Base-by-base conservation (phyloP, 352 stramenopile genomes). In the Phytophthora cactorum region DNA sequence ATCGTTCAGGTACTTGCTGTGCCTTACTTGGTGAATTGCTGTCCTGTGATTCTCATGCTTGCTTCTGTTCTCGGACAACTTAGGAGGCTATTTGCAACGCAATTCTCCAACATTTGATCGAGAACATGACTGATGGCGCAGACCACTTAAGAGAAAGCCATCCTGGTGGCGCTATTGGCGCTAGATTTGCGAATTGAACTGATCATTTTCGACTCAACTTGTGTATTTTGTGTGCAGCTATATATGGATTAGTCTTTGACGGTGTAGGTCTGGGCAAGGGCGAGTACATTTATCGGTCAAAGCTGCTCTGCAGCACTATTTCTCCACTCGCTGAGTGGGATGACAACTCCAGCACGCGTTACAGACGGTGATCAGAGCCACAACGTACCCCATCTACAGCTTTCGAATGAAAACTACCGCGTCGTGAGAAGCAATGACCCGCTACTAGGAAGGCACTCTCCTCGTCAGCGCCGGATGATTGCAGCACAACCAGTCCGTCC, bases 41-140 rank as follows among this genome's bases (percentile, higher is more conserved):
- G 46, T 32, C 8, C 25, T 22, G 5, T 52, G n/a, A 36, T 34
- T 53, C 2, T 12, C 5, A 39, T 39, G 36, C 12, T 43, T 43
- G 10, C 11, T 43, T 43, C 12, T 43, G 36, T 43, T 54, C 49
- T 29, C 14, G 12, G 11, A 38, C 36, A 11, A 41, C 15, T 31
- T 45, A 56, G 82, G 88, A 95, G 53, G 78, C 84, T 5, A 71
- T 92, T 5, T 88, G 75, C 65, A 95, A 95, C 47, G 85, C 82
- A 6, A 76, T 95, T 36, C 68, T 91, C 9, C 84, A 92, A 69
- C 69, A 77, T 6, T 66, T 95, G 31, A 66, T 93, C 10, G 68
- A 78, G 10, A 60, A 47, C 15, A 63, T 84, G 28, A 61, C 58
- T 5, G 67, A 76, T 43, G 63, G 81, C 1, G 41, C 59, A 10